phyloP scores from a whole-genome alignment of 495 filamentous ascomycete genomes.

The Cenococcum geophilum region DNA sequence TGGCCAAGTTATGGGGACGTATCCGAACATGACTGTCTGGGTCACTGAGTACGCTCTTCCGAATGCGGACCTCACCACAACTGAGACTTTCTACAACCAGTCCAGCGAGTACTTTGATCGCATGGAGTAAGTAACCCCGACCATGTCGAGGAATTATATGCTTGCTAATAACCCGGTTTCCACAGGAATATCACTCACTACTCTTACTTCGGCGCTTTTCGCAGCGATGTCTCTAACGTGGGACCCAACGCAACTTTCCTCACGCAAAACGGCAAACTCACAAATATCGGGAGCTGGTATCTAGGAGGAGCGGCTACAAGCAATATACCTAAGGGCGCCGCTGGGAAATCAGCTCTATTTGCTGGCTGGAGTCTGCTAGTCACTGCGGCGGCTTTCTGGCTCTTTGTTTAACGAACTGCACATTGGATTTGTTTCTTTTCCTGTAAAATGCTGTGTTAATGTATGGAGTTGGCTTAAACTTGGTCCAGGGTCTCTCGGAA shows the following conservation, averaged over 20 bases:
- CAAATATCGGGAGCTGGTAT: conserved; percentile 72
- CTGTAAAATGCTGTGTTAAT: not conserved
- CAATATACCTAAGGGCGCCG: conserved; percentile 30
- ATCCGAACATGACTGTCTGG: conserved; percentile 59
- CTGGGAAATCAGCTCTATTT: conserved; percentile 3
- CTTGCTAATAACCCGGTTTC: not conserved
- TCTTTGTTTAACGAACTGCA: too few relatives aligned
- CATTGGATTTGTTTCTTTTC: not conserved
- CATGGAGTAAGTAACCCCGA: too few relatives aligned
- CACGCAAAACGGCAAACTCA: conserved; percentile 53
- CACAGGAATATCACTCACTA: conserved; percentile 53
- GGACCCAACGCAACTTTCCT: conserved; percentile 64
- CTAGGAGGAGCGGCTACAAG: conserved; percentile 52
- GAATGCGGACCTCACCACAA: conserved; percentile 44
- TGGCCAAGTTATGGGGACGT: conserved; percentile 52
- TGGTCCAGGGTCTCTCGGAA: too few relatives aligned
- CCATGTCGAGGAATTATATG: too few relatives aligned
- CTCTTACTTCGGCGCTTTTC: conserved; percentile 68
- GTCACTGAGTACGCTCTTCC: conserved; percentile 63
- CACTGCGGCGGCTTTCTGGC: not conserved
- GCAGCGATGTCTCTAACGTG: conserved; percentile 58
- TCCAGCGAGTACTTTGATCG: conserved; percentile 59
- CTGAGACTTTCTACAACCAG: conserved; percentile 60
- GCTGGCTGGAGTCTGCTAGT: conserved; percentile 10
- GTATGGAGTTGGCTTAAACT: not conserved